These are phyloP conservation scores for Rhodotorula sp. DNA, from an alignment of 1,284 basidiomycete genomes.

Conservation along the genomic window DNA sequence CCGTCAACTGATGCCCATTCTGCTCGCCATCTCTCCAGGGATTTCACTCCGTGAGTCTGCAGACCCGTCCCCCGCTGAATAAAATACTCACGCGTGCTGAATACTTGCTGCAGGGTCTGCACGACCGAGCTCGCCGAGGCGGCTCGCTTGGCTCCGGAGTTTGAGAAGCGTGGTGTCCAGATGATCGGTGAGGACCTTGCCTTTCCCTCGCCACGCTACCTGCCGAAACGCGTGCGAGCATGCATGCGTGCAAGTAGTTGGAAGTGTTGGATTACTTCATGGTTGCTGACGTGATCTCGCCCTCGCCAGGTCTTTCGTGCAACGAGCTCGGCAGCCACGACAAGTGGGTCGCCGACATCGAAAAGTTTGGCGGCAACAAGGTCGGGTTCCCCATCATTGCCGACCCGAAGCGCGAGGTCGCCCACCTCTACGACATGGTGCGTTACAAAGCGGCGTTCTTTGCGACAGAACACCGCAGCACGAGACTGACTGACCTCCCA, in stretches of 20 bases:
- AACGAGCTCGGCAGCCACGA: conserved; percentile 81
- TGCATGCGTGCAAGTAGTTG: not conserved
- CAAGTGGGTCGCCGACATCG: conserved; percentile 48
- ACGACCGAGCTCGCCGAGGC: conserved; percentile 96
- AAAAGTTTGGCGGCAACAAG: conserved; percentile 66
- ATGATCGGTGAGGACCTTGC: conserved; percentile 84
- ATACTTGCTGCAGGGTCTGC: conserved; percentile 42
- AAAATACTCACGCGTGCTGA: not conserved
- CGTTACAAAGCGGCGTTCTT: conserved; percentile 42
- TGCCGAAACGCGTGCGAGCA: too few relatives aligned
- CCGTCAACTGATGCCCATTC: not conserved
- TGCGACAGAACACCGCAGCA: not conserved
- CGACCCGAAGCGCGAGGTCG: conserved; percentile 81
- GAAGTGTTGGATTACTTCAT: not conserved
- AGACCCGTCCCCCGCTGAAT: not conserved
- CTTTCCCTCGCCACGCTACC: not conserved
- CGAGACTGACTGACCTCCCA: not conserved
- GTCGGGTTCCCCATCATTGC: conserved; percentile 95
- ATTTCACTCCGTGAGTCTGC: conserved; percentile 55
- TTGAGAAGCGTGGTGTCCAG: conserved; percentile 83
- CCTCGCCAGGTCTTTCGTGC: conserved; percentile 85
- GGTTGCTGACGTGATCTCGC: conserved; percentile 68
- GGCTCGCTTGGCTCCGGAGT: conserved; percentile 79
- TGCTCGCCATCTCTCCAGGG: conserved; percentile 44
- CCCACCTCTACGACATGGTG: conserved; percentile 86